Conservation (phyloP, 495 filamentous ascomycete genomes). For the Penicillium atrosanguineum region DNA sequence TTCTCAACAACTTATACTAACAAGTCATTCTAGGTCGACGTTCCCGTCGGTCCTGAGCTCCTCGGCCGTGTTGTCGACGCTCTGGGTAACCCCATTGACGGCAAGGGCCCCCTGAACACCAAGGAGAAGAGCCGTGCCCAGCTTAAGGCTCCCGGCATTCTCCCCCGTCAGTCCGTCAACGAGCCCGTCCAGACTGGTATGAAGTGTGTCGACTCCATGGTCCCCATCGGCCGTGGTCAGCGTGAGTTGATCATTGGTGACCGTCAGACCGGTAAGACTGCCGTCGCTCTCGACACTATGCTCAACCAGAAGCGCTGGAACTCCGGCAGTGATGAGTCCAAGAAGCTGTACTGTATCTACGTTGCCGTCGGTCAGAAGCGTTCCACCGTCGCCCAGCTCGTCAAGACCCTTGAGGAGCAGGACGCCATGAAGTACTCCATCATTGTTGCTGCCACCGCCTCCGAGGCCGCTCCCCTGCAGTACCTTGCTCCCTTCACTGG, state of each 20-base stretch:
- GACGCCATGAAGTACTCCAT: conserved; percentile 99
- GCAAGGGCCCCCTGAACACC: conserved; percentile 94
- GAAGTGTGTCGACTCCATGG: conserved; percentile 99
- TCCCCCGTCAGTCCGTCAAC: conserved; percentile 94
- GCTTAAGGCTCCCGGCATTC: conserved; percentile 97
- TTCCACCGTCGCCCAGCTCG: conserved; percentile 97
- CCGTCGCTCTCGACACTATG: conserved; percentile 96
- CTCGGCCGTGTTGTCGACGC: conserved; percentile 98
- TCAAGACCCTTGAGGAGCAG: conserved; percentile 99
- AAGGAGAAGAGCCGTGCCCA: conserved; percentile 93
- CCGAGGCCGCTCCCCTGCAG: conserved; percentile 90
- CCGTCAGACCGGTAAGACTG: conserved; percentile 99
- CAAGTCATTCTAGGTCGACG: conserved; percentile 71
- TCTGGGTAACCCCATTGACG: conserved; percentile 98
- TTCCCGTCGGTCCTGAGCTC: conserved; percentile 88
- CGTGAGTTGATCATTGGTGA: conserved; percentile 99
- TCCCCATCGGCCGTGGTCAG: conserved; percentile 98
- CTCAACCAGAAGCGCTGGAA: conserved; percentile 99
- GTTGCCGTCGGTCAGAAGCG: conserved; percentile 99
- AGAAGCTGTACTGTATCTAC: conserved; percentile 99
- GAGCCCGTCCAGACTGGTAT: conserved; percentile 99
- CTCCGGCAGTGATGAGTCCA: conserved; percentile 76
- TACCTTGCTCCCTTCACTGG: conserved; percentile 96
- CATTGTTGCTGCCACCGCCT: conserved; percentile 94
- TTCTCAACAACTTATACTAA: conserved; percentile 14